Conservation (phyloP, 2,329 filamentous ascomycete species). For the Fusarium subtropicale region DNA sequence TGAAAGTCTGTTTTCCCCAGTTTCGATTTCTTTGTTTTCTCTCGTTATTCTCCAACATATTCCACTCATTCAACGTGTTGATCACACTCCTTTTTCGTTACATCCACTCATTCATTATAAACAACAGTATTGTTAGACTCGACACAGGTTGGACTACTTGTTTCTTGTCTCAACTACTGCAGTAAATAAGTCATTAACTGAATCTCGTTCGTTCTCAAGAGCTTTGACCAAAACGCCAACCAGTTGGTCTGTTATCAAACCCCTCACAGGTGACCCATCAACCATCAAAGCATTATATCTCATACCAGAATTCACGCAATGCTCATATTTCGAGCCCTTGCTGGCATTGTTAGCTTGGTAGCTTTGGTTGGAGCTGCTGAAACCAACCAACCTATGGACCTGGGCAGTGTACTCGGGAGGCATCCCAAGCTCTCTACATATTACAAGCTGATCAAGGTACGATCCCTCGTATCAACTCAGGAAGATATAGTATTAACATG, state of each 20-base stretch:
- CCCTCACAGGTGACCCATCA: background rate
- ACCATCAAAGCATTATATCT: background rate
- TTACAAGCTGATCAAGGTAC: constrained; percentile 58
- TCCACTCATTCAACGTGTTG: constrained; percentile 31
- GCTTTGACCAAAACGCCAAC: background rate
- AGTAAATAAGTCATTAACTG: background rate
- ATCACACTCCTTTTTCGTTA: constrained; percentile 12
- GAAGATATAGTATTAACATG: background rate
- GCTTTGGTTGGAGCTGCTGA: constrained; percentile 30
- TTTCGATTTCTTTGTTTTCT: constrained; percentile 1
- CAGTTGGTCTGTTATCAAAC: background rate
- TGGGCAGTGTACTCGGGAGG: constrained; percentile 55
- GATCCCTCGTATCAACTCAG: background rate
- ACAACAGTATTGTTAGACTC: background rate
- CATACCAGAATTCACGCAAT: constrained; percentile 11
- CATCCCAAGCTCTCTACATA: constrained; percentile 59
- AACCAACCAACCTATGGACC: constrained; percentile 47
- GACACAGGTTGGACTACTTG: background rate
- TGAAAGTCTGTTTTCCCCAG: background rate
- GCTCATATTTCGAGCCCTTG: constrained; percentile 34
- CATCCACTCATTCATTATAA: constrained; percentile 18
- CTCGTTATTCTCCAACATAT: constrained; percentile 1
- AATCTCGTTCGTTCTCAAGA: background rate
- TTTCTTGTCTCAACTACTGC: background rate
- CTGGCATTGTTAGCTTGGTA: constrained; percentile 42